Conservation (phyloP, 1,139 yeast genomes). For the Hyphopichia pseudoburtonii region DNA sequence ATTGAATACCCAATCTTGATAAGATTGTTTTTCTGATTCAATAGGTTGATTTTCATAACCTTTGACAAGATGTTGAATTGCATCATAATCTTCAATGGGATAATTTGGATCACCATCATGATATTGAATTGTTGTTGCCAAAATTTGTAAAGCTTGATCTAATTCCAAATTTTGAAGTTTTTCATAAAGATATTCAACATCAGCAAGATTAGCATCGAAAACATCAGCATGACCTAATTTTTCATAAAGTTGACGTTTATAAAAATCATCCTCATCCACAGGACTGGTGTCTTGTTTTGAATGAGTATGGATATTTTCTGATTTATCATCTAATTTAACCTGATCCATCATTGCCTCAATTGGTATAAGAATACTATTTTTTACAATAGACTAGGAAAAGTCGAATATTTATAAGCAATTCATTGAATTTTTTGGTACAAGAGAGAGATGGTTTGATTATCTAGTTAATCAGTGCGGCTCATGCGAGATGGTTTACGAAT, state of each 20-base stretch:
- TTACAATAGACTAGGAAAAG: too few relatives aligned
- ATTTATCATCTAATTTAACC: background rate
- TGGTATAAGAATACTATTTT: too few relatives aligned
- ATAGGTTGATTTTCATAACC: constrained; percentile 1
- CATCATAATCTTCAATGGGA: constrained; percentile 15
- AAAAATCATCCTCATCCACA: too few relatives aligned
- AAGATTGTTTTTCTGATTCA: constrained; percentile 17
- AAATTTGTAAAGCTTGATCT: constrained; percentile 18
- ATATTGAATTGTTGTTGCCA: constrained; percentile 16
- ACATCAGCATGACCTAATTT: constrained; percentile 9
- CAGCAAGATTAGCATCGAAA: constrained; percentile 5
- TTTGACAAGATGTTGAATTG: constrained; percentile 7
- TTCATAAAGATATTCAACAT: constrained; percentile 8
- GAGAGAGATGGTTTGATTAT: too few relatives aligned
- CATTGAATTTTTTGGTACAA: too few relatives aligned
- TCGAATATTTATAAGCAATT: too few relatives aligned
- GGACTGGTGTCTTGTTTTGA: too few relatives aligned
- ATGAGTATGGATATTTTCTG: background rate
- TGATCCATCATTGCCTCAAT: too few relatives aligned
- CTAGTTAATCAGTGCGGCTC: too few relatives aligned
- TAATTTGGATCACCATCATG: constrained; percentile 25
- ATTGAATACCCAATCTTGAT: constrained; percentile 20
- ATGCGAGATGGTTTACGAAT: too few relatives aligned
- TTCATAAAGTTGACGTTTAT: constrained; percentile 6
- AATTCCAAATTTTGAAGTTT: constrained; percentile 17